Evolutionary conservation across 2,329 filamentous ascomycete genomes (phyloP).

Genomic region (Zalaria sp.): DNA sequence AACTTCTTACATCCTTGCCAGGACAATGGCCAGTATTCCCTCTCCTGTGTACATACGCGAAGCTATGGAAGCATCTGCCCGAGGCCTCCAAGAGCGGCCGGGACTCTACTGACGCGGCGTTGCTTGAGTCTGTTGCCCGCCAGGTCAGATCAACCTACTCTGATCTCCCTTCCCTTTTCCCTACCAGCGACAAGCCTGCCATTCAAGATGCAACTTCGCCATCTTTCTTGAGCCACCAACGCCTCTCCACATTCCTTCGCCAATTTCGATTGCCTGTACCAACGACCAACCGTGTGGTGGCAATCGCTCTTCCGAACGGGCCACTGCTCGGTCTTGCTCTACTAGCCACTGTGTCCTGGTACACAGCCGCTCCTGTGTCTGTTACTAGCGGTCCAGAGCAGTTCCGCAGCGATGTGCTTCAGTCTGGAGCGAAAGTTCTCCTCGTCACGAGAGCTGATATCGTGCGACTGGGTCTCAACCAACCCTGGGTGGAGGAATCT

Average conservation of each 20-base stretch:
- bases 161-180: constrained; percentile 14
- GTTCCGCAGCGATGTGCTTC: constrained; percentile 35
- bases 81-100: constrained; percentile 20
- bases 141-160: constrained; percentile 15
- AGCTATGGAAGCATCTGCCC: constrained; percentile 23
- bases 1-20: constrained; percentile 9
- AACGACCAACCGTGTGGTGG: constrained; percentile 21
- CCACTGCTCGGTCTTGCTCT: constrained; percentile 37
- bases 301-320: constrained; percentile 40
- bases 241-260: constrained; percentile 12
- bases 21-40: constrained; percentile 16
- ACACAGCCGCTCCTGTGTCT: constrained; percentile 39
- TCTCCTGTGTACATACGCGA: constrained; percentile 19
- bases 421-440: constrained; percentile 32
- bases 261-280: constrained; percentile 13
- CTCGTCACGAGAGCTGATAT: constrained; percentile 30
- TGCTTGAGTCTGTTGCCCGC: constrained; percentile 10
- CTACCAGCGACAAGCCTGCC: constrained; percentile 9
- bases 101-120: constrained; percentile 5
- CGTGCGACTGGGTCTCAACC: constrained; percentile 23
- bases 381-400: constrained; percentile 32
- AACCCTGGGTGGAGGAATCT: constrained; percentile 17
- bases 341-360: constrained; percentile 35
- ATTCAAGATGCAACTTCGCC: constrained; percentile 17
- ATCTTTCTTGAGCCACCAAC: constrained; percentile 11